These are phyloP conservation scores for Paecilomyces niveus DNA, from an alignment of 2,329 filamentous ascomycete species.

Conservation along the genomic window DNA sequence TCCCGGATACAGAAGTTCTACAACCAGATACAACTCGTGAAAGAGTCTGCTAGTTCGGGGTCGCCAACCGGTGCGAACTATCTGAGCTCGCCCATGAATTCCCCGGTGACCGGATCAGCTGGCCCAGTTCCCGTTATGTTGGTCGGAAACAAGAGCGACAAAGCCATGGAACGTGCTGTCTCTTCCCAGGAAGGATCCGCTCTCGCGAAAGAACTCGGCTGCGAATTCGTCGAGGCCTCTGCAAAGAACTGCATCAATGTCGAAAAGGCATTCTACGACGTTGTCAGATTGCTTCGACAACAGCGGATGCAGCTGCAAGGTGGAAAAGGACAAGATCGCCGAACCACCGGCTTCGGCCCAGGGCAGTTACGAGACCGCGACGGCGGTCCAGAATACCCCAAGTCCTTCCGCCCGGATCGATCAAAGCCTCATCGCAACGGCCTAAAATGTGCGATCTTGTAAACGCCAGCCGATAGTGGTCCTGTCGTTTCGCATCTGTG, in stretches of 20 bases:
- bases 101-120: slow-evolving; percentile 38
- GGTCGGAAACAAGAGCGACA: slow-evolving; percentile 96
- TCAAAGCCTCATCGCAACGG: slow-evolving; percentile 26
- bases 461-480: slow-evolving; percentile 9
- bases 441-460: slow-evolving; percentile 32
- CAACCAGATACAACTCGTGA: slow-evolving; percentile 93
- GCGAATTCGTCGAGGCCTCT: slow-evolving; percentile 94
- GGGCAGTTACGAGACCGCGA: slow-evolving; percentile 28
- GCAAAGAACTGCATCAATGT: slow-evolving; percentile 98
- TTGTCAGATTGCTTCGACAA: slow-evolving; percentile 80
- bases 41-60: slow-evolving; percentile 64
- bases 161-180: slow-evolving; percentile 90
- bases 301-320: slow-evolving; percentile 57
- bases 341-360: slow-evolving; percentile 25
- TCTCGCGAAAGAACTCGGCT: slow-evolving; percentile 82
- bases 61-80: slow-evolving; percentile 47
- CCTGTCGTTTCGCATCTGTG: slow-evolving; percentile 2
- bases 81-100: slow-evolving; percentile 42
- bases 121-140: slow-evolving; percentile 90
- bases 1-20: slow-evolving; percentile 92
- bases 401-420: slow-evolving; percentile 32
- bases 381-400: slow-evolving; percentile 31
- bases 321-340: slow-evolving; percentile 27
- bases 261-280: slow-evolving; percentile 97
- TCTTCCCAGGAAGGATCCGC: slow-evolving; percentile 94